Base-by-base conservation (phyloP, 2,329 filamentous ascomycete genomes). In the Cordyceps cateniannulata region DNA sequence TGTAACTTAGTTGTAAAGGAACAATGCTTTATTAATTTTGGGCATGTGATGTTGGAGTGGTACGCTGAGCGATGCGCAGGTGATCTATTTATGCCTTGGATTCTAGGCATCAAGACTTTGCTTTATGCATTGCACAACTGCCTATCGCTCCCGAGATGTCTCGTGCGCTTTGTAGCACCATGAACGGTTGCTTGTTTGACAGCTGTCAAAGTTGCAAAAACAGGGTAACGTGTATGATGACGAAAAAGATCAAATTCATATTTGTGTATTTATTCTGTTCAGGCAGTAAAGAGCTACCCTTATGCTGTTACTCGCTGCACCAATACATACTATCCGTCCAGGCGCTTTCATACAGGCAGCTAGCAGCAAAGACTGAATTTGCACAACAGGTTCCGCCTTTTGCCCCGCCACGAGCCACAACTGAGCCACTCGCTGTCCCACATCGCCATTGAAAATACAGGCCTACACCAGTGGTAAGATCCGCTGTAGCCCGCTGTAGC, bases 401-500 rank as follows among this genome's bases (percentile, higher is more conserved):
- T 49, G 54, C 54, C 54, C 54, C 54, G 54, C 54, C 54, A 48
- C 44, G 14, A 38, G 54, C 44, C 54, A 48, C 54, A 10, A 20
- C 14, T 32, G 12, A 57, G 54, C 54, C 54, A 57, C 29, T 56
- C 25, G 35, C 7, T 38, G 42, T 10, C 25, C 52, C 8, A 24
- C 24, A n/a, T n/a, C 35, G 14, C 8, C 14, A 7, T 16, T 18
- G 5, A 48, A 51, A 38, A 20, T 38, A 14, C 50, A 42, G 35
- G 22, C 32, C 50, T 9, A 16, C n/a, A n/a, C 18, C 20, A 32
- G 50, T 12, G 3, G 18, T 6, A 14, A 6, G 47, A 9, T 20
- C 47, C 25, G 9, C 25, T 22, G 40, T 16, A 40, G 40, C 53
- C 53, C 53, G 27, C 54, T 57, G 54, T 57, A 40, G 44, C 40